These are phyloP conservation scores for Lentinus brumalis DNA, from an alignment of 768 basidiomycete species.

Conservation along the genomic window DNA sequence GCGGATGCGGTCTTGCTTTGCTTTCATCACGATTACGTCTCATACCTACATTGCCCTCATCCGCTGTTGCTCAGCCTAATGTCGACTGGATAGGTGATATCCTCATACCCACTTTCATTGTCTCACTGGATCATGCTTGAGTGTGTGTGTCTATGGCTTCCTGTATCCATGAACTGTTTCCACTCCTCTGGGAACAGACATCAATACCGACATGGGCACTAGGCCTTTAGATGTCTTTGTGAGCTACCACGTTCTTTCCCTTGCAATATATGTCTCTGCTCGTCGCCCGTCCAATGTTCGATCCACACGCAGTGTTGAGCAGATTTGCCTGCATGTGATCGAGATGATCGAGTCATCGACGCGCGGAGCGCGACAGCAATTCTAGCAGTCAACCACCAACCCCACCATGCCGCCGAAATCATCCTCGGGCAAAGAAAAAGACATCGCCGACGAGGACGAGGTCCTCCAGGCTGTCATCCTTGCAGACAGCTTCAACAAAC, in stretches of 20 bases:
- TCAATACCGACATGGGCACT: conserved; percentile 8
- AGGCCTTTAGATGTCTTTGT: conserved; percentile 1
- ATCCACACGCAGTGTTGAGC: not conserved
- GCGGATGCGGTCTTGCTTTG: conserved; percentile 62
- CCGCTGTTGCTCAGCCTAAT: conserved; percentile 60
- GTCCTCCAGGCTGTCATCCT: conserved; percentile 93
- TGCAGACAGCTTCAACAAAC: conserved; percentile 94
- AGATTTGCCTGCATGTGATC: conserved; percentile 1
- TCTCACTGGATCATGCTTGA: conserved; percentile 55
- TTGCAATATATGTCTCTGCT: conserved; percentile 12
- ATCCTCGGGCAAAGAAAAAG: conserved; percentile 59
- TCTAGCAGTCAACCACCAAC: conserved; percentile 1
- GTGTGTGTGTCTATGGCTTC: conserved; percentile 52
- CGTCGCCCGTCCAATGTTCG: not conserved
- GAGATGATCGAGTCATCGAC: conserved; percentile 15
- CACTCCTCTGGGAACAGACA: conserved; percentile 12
- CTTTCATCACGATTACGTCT: conserved; percentile 50
- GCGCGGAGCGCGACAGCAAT: not conserved
- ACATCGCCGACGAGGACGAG: conserved; percentile 75
- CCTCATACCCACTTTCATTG: conserved; percentile 47
- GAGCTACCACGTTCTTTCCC: conserved; percentile 13
- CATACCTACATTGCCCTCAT: conserved; percentile 51
- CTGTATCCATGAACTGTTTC: conserved; percentile 50
- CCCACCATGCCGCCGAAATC: conserved; percentile 66
- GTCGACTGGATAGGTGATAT: conserved; percentile 28